Base-by-base conservation (phyloP, 768 basidiomycete species). In the Lentinula lateritia region DNA sequence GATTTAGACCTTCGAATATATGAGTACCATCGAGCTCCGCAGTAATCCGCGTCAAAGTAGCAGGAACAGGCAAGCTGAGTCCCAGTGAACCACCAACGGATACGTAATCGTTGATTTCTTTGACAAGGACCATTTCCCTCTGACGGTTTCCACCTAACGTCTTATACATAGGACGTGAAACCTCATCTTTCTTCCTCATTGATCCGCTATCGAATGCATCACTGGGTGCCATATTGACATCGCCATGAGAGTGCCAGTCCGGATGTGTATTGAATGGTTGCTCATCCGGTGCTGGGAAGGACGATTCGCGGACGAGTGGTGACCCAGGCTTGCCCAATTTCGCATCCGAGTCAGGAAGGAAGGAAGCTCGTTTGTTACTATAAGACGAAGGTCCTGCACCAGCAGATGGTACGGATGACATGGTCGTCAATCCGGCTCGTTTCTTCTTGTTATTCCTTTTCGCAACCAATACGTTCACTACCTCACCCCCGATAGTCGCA, bases 1-100 rank as follows among this genome's bases (percentile, higher is more conserved):
- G 79, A 76, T 99, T 98, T 54, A 84, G 77, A 2, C 77, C 92
- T 71, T 98, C 94, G 42, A 97, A 73, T 7, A 86, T 67, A 59
- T 90, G 84, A 34, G 77, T 80, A 5, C 85, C 87, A 9, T 91
- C 87, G n/a, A 89, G 78, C 20, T 79, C 80, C 2, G 78, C 76
- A 52, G 76, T 82, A 41, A 92, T 62, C 59, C 80, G 81, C 0
- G 86, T 88, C 69, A 92, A 72, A 50, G 92, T 67, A 3, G 84
- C 73, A 5, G 86, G 88, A 1, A 84, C 72, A 1, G 84, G 82
- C 57, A 92, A 68, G n/a, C 72, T 67, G 18, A 75, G 28, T 39
- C 61, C 61, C 34, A 52, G 63, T 64, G 35, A 66, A 58, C 45
- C 59, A 60, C 66, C 55, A 52, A 63, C 45, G 28, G 48, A 62